Percentiles rank a stretch among this genome's conserved stretches.
Conservation (phyloP, 164 flowering plant species). For the Aristolochia fimbriata region DNA sequence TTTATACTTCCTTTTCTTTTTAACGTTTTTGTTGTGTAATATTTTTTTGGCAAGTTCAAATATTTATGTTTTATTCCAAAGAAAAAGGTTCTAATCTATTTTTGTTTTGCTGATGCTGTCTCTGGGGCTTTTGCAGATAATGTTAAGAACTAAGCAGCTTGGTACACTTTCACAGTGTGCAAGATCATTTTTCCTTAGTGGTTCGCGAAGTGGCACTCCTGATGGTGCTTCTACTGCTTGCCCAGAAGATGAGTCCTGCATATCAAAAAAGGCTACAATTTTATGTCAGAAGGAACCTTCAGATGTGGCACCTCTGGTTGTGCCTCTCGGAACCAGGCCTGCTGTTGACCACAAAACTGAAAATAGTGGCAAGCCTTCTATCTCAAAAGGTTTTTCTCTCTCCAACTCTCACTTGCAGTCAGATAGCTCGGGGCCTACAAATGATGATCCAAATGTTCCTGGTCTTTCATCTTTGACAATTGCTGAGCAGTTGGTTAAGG, state of each 20-base stretch:
- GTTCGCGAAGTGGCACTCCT: constrained; percentile 54
- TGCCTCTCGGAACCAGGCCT: constrained; percentile 20
- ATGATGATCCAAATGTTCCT: constrained; percentile 13
- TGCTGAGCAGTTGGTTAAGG: constrained; percentile 55
- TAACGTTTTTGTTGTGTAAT: background rate
- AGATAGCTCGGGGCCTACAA: background rate
- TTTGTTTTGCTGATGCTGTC: background rate
- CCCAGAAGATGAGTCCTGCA: constrained; percentile 63
- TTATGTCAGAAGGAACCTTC: constrained; percentile 26
- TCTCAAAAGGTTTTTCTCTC: constrained; percentile 23
- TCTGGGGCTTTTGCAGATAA: constrained; percentile 30
- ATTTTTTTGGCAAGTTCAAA: background rate
- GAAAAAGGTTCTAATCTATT: background rate
- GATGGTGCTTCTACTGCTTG: constrained; percentile 76
- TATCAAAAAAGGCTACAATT: constrained; percentile 35
- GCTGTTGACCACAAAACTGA: constrained; percentile 23
- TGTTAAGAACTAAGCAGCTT: constrained; percentile 85
- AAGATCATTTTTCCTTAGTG: constrained; percentile 61
- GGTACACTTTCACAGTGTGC: constrained; percentile 64
- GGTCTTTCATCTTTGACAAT: constrained; percentile 27
- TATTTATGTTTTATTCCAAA: background rate
- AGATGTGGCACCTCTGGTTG: constrained; percentile 26
- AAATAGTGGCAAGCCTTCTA: constrained; percentile 16
- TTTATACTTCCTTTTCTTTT: background rate
- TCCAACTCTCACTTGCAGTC: constrained; percentile 23